Evolutionary conservation across 768 basidiomycete genomes (phyloP), one percentile per base, ranked within the genome.

Genomic region (Vishniacozyma victoriae): DNA sequence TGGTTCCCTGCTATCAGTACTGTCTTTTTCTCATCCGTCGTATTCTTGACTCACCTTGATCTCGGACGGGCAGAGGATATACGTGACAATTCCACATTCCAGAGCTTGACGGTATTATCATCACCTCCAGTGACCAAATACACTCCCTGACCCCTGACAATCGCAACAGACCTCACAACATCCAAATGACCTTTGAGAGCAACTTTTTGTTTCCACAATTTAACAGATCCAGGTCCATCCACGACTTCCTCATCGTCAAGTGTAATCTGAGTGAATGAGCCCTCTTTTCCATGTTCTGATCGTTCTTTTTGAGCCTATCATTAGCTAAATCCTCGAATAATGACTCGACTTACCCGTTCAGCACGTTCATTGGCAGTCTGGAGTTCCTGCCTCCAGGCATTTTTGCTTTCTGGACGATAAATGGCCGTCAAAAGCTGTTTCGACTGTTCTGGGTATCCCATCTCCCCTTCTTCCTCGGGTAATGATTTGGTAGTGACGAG

Each of bases 11-110:
- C n/a, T n/a, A n/a, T n/a, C n/a, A n/a, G n/a, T n/a, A n/a, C n/a
- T n/a, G n/a, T n/a, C n/a, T n/a, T n/a, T n/a, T n/a, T n/a, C 38
- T 41, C 33, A 25, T 27, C 6, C 22, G 6, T 16, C 3, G 26
- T 16, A 36, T 38, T 31, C 12, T 6, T 33, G 4, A 9, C 22
- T 26, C 33, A n/a, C 19, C 22, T 16, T 18, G 47, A 19, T 39
- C 18, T n/a, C n/a, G n/a, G n/a, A n/a, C n/a, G n/a, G n/a, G n/a
- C n/a, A n/a, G n/a, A n/a, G n/a, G n/a, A n/a, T n/a, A n/a, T n/a
- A n/a, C n/a, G n/a, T n/a, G n/a, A n/a, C n/a, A n/a, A n/a, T n/a
- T 93, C 87, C 75, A 89, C 80, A 48, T 87, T 79, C 95, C 95
- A 99, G 44, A 96, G 80, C 72, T 99, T 99, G 46, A 97, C 83